Evolutionary conservation across 352 stramenopile species (phyloP), one percentile per base, ranked within the genome.

Genomic region (Phytophthora boehmeriae): DNA sequence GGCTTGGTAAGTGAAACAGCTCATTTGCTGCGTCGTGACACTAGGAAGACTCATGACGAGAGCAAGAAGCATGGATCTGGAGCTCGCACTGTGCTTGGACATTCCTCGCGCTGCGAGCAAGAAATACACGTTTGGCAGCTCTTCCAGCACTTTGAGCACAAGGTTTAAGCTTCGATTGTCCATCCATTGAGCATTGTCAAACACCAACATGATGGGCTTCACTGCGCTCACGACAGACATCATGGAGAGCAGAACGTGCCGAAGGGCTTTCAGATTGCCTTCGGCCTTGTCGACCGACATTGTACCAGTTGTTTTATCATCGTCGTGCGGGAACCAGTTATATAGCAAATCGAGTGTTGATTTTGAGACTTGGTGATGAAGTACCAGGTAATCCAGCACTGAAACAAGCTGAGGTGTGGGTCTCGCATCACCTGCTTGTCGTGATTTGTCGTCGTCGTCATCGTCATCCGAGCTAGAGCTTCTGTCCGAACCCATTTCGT

Each of bases 161-260:
- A 93, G 66, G 44, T 59, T 74, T 62, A 85, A 88, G 23, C 77
- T 89, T 11, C 71, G 69, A 8, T 72, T 75, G 35, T 93, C 83
- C 65, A 93, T 88, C 83, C 81, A 93, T 46, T 93, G 83, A 0
- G 76, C 80, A 45, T 91, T 86, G 60, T 93, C 83, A 43, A 90
- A 88, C 0, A 83, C 74, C 19, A 93, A 47, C 46, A 93, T 49
- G 19, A 93, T 85, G 0, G 83, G 76, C 30, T 88, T 89, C 14
- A 64, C 48, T 16, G 62, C 59, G 22, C 79, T 90, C 0, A 89
- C 50, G 2, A 69, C 71, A 9, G 85, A 67, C 16, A 89, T 70
- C 45, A 90, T 80, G 17, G 63, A 71, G 59, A 89, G 83, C 6
- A 90, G 63, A 1, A 90, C 67, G 17, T 78, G 59, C 2, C 83